Conservation (phyloP, 1,139 yeast species). For the Ogataea hybrid region DNA sequence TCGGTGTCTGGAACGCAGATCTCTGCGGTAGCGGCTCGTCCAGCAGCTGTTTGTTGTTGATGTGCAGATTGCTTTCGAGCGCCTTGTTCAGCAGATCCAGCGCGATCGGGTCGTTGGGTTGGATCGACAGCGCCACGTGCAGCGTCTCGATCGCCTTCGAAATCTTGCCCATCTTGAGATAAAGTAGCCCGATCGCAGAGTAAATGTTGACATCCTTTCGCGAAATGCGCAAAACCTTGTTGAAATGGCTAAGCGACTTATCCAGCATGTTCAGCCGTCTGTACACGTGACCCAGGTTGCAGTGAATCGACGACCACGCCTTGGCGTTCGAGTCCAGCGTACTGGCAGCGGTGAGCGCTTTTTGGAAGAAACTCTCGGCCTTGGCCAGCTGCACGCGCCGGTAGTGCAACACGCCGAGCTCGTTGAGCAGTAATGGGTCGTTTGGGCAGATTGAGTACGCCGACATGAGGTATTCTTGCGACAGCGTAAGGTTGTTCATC, state of each 20-base stretch:
- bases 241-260: constrained; percentile 72
- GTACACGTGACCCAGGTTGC: constrained; percentile 90
- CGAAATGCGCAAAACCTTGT: constrained; percentile 68
- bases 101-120: constrained; percentile 84
- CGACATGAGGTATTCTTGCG: constrained; percentile 81
- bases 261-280: constrained; percentile 62
- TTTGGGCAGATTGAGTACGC: constrained; percentile 75
- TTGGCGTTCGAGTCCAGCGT: constrained; percentile 73
- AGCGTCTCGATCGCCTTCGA: constrained; percentile 71
- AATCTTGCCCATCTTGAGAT: constrained; percentile 65
- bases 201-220: constrained; percentile 73
- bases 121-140: constrained; percentile 77
- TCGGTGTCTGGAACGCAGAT: constrained; percentile 20
- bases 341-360: constrained; percentile 71
- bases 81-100: constrained; percentile 80
- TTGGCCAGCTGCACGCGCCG: constrained; percentile 65
- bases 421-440: constrained; percentile 88
- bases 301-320: constrained; percentile 83
- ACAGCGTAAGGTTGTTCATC: constrained; percentile 75
- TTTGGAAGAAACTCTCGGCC: constrained; percentile 71
- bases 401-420: constrained; percentile 85
- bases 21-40: constrained; percentile 19
- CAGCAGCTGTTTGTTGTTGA: constrained; percentile 32
- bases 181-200: constrained; percentile 81
- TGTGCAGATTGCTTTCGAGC: constrained; percentile 57